A percentile compares a stretch with the other conserved stretches of the same genome.
Conservation (phyloP, 495 filamentous ascomycete genomes). For the Xylaria curta region DNA sequence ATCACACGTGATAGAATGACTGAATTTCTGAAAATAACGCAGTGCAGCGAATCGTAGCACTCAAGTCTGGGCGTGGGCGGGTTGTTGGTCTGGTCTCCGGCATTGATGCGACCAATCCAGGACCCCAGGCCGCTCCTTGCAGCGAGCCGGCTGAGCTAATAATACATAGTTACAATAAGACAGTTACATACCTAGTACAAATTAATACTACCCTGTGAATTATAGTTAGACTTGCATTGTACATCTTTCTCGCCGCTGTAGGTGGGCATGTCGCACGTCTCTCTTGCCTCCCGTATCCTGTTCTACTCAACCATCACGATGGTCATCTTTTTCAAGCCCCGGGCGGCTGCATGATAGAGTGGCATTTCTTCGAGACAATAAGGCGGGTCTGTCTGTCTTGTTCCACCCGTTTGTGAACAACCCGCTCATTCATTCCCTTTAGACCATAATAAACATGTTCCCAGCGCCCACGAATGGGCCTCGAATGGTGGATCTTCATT, state of each 20-base stretch:
- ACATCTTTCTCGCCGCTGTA: slow-evolving; percentile 12
- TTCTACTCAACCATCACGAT: neutral
- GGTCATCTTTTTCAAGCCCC: slow-evolving; percentile 9
- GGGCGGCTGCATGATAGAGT: slow-evolving; percentile 20
- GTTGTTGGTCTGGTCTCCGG: neutral
- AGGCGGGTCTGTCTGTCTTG: slow-evolving; percentile 1
- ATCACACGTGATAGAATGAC: slow-evolving; percentile 7
- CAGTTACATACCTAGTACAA: neutral
- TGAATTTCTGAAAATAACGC: slow-evolving; percentile 18
- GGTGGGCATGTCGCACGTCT: slow-evolving; percentile 2
- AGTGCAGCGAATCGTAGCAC: slow-evolving; percentile 12
- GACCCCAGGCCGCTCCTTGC: neutral
- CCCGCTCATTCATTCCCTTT: neutral
- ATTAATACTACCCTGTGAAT: slow-evolving; percentile 1
- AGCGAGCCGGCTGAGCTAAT: slow-evolving; percentile 4
- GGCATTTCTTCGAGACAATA: slow-evolving; percentile 12
- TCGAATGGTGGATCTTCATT: slow-evolving; percentile 19
- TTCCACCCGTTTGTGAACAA: slow-evolving; percentile 9
- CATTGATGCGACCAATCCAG: neutral
- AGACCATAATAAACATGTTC: slow-evolving; percentile 25
- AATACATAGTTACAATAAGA: neutral
- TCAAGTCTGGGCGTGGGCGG: neutral
- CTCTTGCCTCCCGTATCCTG: neutral
- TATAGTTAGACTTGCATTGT: too few species aligned
- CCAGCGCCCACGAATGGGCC: slow-evolving; percentile 18